Evolutionary conservation across 768 basidiomycete species (phyloP).

Genomic region (Suillus placidus): DNA sequence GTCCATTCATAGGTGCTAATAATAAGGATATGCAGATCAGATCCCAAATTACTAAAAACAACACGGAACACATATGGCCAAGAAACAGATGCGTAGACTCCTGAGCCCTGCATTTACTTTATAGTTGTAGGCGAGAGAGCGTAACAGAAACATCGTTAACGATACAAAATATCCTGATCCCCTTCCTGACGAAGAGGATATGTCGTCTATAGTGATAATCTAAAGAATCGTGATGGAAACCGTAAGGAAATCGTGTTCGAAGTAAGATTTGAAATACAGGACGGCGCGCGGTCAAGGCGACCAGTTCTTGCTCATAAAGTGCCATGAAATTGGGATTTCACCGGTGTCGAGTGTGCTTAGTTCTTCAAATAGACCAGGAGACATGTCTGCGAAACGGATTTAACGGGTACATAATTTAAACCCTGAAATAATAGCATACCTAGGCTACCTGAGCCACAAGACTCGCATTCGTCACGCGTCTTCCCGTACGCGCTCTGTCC

Average conservation of each 20-base stretch:
- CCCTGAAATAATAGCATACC: slow-evolving; percentile 44
- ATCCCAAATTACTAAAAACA: background rate
- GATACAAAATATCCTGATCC: slow-evolving; percentile 25
- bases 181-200: slow-evolving; percentile 19
- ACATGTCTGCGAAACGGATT: slow-evolving; percentile 55
- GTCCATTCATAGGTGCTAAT: background rate
- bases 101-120: background rate
- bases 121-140: slow-evolving; percentile 7
- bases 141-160: slow-evolving; percentile 14
- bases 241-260: slow-evolving; percentile 7
- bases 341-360: slow-evolving; percentile 52
- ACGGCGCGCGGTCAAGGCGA: slow-evolving; percentile 35
- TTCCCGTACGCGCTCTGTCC: slow-evolving; percentile 51
- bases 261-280: background rate
- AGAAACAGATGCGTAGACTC: background rate
- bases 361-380: slow-evolving; percentile 58
- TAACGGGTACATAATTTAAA: slow-evolving; percentile 10
- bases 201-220: slow-evolving; percentile 14
- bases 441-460: slow-evolving; percentile 54
- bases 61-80: background rate
- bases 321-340: slow-evolving; percentile 58
- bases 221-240: slow-evolving; percentile 2
- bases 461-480: slow-evolving; percentile 60
- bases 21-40: background rate
- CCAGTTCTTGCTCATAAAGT: slow-evolving; percentile 55